Base-by-base conservation (phyloP, 345 rosid species). In the Aquilaria yunnanensis region DNA sequence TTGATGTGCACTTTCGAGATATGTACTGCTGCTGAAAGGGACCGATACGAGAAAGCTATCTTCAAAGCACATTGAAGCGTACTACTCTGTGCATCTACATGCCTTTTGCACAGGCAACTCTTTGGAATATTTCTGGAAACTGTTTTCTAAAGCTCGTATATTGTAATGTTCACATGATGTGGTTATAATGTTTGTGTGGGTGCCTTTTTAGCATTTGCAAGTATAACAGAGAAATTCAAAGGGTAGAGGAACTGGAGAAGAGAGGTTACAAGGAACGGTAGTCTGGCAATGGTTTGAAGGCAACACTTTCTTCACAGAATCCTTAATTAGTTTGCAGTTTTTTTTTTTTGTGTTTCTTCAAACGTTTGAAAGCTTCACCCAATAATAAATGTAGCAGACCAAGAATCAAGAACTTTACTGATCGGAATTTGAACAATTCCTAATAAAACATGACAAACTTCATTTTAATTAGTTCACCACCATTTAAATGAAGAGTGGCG, bases 11-110 rank as follows among this genome's bases (percentile, higher is more conserved):
- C 82, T 9, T 78, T 85, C 4, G 89, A 83, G 65, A 75, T 56
- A 70, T 86, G 93, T 73, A 83, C 93, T 6, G 81, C 93, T 41
- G 67, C 93, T 29, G 87, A 86, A 74, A 73, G 89, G 59, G 93
- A 86, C 73, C 89, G 89, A 46, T 84, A 69, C 46, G 93, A 86
- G 80, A 86, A 81, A 75, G 30, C 85, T 32, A 75, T 88, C 50
- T 90, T 80, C 76, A 93, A 93, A 81, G 79, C 97, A 72, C 89
- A 93, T 73, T 77, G 92, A 76, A 93, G 90, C 56, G 88, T 82
- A 65, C 75, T 90, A 66, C 71, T 90, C 4, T 88, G 98, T 67
- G 80, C 74, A 51, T 70, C 94, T 51, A 89, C 96, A 59, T 86
- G 92, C 74, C 71, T 90, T 56, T 89, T 93, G 46, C 90, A 93